Percentiles rank a stretch among this genome's conserved stretches.
Conservation (phyloP, 1,284 basidiomycete species). For the Termitomyces sp. region DNA sequence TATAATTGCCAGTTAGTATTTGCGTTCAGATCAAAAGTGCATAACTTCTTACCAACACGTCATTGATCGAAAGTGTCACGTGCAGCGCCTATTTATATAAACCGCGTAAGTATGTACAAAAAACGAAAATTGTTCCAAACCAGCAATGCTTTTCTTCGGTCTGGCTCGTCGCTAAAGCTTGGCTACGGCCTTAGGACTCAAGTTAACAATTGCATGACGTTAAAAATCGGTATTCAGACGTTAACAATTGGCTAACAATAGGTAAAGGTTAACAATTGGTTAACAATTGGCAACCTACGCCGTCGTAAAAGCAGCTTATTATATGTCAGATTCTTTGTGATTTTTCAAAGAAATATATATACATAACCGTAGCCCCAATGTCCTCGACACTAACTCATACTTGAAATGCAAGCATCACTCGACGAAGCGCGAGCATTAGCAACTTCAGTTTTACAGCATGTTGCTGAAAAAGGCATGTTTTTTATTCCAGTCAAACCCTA, state of each 20-base stretch:
- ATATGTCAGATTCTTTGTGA: background rate
- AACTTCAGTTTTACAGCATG: background rate
- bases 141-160: no score
- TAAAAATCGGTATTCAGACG: no score
- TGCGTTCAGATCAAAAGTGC: no score
- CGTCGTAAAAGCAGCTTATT: background rate
- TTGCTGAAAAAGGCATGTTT: background rate
- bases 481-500: background rate
- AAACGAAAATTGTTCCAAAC: no score
- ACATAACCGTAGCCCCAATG: background rate
- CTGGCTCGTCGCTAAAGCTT: no score
- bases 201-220: no score
- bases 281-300: background rate
- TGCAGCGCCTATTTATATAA: background rate
- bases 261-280: no score
- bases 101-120: no score
- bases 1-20: background rate
- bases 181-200: no score
- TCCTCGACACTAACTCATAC: background rate
- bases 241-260: no score
- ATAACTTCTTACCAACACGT: background rate
- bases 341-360: background rate
- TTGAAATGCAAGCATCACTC: background rate
- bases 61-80: background rate
- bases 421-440: background rate